phyloP scores from a whole-genome alignment of 345 rosid species.

The Clarkia xantiana region DNA sequence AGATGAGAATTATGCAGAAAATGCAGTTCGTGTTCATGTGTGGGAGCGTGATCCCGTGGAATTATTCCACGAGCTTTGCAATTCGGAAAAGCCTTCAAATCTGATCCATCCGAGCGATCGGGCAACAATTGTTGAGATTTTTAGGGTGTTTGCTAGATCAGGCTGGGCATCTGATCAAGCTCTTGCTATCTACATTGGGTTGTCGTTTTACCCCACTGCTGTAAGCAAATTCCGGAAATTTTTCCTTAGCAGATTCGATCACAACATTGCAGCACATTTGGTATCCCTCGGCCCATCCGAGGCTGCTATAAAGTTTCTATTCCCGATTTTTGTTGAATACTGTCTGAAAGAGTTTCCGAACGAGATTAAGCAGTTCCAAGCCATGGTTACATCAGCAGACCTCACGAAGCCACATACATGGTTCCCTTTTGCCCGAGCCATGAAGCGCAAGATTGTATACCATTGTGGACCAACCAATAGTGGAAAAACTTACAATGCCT shows the following conservation, averaged over 20 bases:
- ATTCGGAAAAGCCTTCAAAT: conserved; percentile 22
- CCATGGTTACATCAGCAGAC: conserved; percentile 64
- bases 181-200: conserved; percentile 71
- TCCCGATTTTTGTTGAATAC: conserved; percentile 75
- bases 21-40: conserved; percentile 8
- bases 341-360: conserved; percentile 67
- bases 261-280: conserved; percentile 30
- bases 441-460: conserved; percentile 77
- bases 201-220: conserved; percentile 77
- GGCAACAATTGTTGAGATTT: conserved; percentile 34
- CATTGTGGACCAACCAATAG: conserved; percentile 98
- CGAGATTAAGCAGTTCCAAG: conserved; percentile 49
- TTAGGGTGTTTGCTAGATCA: conserved; percentile 34
- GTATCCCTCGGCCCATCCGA: conserved; percentile 52
- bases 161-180: conserved; percentile 86
- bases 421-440: conserved; percentile 88
- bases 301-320: conserved; percentile 58
- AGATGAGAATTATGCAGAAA: too few relatives aligned
- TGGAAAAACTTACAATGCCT: conserved; percentile 83
- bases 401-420: conserved; percentile 77
- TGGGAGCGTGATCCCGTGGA: conserved; percentile 38
- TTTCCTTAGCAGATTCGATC: conserved; percentile 35
- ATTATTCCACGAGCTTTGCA: conserved; percentile 38
- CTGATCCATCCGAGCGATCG: conserved; percentile 20
- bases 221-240: conserved; percentile 31